phyloP scores from a whole-genome alignment of 768 basidiomycete genomes.

The Scleroderma citrinum region DNA sequence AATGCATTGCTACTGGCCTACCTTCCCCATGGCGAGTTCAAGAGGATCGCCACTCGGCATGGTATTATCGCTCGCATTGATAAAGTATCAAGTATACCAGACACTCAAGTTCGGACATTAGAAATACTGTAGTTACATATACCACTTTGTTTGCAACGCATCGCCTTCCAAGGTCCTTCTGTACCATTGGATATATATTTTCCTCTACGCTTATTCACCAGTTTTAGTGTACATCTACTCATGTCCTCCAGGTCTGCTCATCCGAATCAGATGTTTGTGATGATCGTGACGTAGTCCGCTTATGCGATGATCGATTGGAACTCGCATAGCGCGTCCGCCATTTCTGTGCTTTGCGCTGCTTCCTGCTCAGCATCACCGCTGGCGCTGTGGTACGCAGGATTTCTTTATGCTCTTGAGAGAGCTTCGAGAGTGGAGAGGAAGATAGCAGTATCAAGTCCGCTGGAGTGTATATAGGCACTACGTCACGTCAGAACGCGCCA shows the following conservation, averaged over 20 bases:
- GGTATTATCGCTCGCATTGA: not conserved
- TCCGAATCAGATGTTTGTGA: conserved; percentile 1
- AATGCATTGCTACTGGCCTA: not conserved
- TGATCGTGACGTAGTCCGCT: not conserved
- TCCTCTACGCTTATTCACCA: not conserved
- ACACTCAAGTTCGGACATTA: not conserved
- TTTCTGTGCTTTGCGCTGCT: conserved; percentile 19
- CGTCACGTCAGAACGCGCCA: not conserved
- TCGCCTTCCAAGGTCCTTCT: not conserved
- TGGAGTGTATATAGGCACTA: conserved; percentile 19
- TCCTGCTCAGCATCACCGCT: conserved; percentile 22
- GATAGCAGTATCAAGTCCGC: conserved; percentile 20
- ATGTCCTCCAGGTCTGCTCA: not conserved
- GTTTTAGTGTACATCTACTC: not conserved
- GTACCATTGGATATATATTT: not conserved
- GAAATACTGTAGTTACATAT: not conserved
- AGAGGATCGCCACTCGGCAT: not conserved
- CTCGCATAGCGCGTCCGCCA: conserved; percentile 14
- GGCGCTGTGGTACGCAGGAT: conserved; percentile 15
- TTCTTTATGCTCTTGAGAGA: conserved; percentile 3
- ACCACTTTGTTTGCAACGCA: not conserved
- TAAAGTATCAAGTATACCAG: not conserved
- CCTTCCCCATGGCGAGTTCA: not conserved
- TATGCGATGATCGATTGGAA: not conserved
- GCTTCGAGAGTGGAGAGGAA: conserved; percentile 15